phyloP scores from a whole-genome alignment of 768 basidiomycete genomes.

The Tephrocybe sp. region DNA sequence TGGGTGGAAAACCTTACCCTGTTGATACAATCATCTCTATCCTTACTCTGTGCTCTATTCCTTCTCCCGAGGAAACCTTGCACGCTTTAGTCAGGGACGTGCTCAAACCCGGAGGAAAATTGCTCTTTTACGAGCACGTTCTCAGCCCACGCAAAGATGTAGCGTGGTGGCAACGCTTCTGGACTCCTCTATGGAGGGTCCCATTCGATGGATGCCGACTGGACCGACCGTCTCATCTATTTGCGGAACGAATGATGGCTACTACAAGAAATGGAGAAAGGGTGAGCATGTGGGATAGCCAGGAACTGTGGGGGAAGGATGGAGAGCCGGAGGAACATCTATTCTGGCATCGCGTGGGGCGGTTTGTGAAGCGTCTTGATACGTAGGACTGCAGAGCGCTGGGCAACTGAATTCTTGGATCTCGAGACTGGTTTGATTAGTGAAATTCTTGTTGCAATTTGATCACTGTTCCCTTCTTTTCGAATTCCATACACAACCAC shows the following conservation, averaged over 20 bases:
- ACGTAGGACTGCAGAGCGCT: background rate
- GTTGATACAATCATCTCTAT: slow-evolving; percentile 68
- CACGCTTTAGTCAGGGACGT: slow-evolving; percentile 45
- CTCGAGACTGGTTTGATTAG: background rate
- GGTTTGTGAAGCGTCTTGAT: slow-evolving; percentile 45
- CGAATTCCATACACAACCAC: too few species aligned
- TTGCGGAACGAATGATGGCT: slow-evolving; percentile 37
- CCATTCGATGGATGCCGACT: slow-evolving; percentile 65
- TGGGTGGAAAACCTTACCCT: slow-evolving; percentile 20
- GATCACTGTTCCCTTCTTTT: too few species aligned
- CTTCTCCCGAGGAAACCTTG: slow-evolving; percentile 51
- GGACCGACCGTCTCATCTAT: slow-evolving; percentile 55
- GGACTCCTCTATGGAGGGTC: slow-evolving; percentile 68
- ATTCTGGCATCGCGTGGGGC: slow-evolving; percentile 61
- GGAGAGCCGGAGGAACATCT: slow-evolving; percentile 57
- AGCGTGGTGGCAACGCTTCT: slow-evolving; percentile 71
- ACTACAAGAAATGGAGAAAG: slow-evolving; percentile 16
- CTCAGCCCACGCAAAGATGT: slow-evolving; percentile 51
- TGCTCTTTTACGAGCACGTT: slow-evolving; percentile 76
- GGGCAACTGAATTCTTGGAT: background rate
- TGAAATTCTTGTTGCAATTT: background rate
- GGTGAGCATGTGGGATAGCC: slow-evolving; percentile 48
- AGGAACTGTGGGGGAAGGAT: slow-evolving; percentile 45
- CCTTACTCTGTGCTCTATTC: slow-evolving; percentile 67
- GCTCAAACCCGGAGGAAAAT: slow-evolving; percentile 61